Evolutionary conservation across 2,329 filamentous ascomycete species (phyloP), one percentile per base, ranked within the genome.

Genomic region (Pseudopyrenochaeta lycopersici): DNA sequence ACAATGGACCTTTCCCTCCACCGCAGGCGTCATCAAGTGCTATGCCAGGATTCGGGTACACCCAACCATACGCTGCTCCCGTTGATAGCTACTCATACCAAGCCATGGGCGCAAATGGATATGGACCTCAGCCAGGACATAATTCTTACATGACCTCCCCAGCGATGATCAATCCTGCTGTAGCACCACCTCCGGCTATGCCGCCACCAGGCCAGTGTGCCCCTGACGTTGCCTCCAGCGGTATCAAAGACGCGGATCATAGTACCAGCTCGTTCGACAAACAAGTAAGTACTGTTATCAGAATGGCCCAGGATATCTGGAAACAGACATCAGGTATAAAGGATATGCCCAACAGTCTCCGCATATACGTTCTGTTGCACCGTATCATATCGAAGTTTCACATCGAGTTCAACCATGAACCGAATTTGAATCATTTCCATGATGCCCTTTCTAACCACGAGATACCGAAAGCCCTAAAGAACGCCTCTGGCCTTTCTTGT

Each of bases 331-430:
- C 81, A 7, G 80, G 81, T 2, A 78, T 91, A 57, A 85, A 85
- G 61, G 83, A 87, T 45, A 75, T 91, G 14, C 82, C 87, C 12
- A 82, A 84, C 33, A 84, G 83, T 54, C 80, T 90, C 41, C 85
- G 86, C 60, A 80, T 90, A 14, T 84, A 84, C 54, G 82, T 86
- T 41, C 78, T 90, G 9, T 81, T 93, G 36, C 81, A 89, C 66
- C 86, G 90, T 68, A 76, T 87, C 46, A 80, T 84, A 50, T 81
- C 81, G 49, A 80, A 79, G 31, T 91, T 88, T 66, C 78, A 81
- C 38, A 72, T 82, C 14, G 80, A 79, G 43, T 91, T 88, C 69
- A 77, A 77, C 14, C 80, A 86, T 54, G 80, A 82, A 35, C 84
- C 86, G 1, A 78, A 82, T 7, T 68, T 92, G 30, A 74, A 84